These are phyloP conservation scores for Thyridium curvatum DNA, from an alignment of 2,329 filamentous ascomycete genomes.

Conservation along the genomic window DNA sequence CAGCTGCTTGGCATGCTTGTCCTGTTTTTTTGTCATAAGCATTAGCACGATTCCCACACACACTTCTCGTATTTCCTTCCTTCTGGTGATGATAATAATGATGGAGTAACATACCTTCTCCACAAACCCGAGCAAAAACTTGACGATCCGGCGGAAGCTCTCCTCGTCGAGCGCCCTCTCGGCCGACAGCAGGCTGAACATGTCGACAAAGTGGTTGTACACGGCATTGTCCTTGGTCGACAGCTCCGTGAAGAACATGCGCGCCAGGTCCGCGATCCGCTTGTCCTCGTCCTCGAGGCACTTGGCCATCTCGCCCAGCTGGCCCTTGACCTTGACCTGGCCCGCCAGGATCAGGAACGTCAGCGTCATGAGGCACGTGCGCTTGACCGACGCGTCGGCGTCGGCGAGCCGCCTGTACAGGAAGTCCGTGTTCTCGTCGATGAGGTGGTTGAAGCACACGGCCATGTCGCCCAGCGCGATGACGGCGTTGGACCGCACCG, in stretches of 20 bases:
- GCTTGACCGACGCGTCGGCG: constrained; percentile 81
- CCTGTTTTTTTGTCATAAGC: constrained; percentile 47
- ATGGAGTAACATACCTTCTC: constrained; percentile 87
- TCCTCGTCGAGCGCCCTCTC: constrained; percentile 79
- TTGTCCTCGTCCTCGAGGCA: constrained; percentile 96
- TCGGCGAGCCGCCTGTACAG: constrained; percentile 91
- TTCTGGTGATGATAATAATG: too few species aligned
- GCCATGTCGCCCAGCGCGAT: constrained; percentile 98
- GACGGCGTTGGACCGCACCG: constrained; percentile 90
- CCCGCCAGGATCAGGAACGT: constrained; percentile 96
- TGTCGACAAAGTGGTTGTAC: constrained; percentile 99
- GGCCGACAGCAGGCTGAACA: constrained; percentile 89
- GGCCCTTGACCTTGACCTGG: constrained; percentile 98
- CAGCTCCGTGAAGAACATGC: constrained; percentile 98
- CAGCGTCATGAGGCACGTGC: constrained; percentile 95
- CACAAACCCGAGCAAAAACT: constrained; percentile 91
- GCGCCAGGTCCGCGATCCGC: constrained; percentile 83
- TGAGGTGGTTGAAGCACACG: constrained; percentile 97
- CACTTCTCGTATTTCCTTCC: too few species aligned
- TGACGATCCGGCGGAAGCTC: constrained; percentile 77
- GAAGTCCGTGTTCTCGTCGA: constrained; percentile 99
- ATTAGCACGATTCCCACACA: too few species aligned
- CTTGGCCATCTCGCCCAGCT: constrained; percentile 98
- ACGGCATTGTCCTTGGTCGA: constrained; percentile 98
- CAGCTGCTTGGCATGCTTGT: constrained; percentile 94